Base-by-base conservation (phyloP, 2,329 filamentous ascomycete genomes). In the Fusarium liriodendri region DNA sequence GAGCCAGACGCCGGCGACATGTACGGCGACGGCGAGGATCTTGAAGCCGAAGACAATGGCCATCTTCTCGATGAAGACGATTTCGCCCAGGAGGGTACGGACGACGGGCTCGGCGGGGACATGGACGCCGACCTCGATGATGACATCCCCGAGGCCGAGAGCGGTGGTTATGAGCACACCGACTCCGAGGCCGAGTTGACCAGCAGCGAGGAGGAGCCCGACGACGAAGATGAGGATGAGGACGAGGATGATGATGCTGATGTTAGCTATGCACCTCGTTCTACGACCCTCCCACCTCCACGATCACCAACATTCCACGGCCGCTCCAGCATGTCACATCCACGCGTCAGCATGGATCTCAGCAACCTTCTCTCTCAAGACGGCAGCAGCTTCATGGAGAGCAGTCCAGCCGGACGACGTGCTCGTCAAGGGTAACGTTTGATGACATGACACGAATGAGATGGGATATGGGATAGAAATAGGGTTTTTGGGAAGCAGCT, bases 111-210 rank as follows among this genome's bases (percentile, higher is more conserved):
- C 16, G 78, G 77, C 66, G 73, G 76, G 71, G 87, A 87, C 77
- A 91, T 92, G 89, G 91, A 89, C 60, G 90, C 87, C n/a, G 88
- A 95, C 78, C 85, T 94, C 45, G 93, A 95, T 79, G 91, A 90
- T 58, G 91, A 93, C 68, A 89, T 94, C 38, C 92, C 92, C 22
- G 91, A 93, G 69, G 90, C 87, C 11, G 89, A 90, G 77, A 85
- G 84, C 77, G 89, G 87, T 29, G 89, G 89, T 75, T 95, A 94
- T 83, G 93, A 95, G 84, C 93, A 95, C 79, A 95, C 93, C 10
- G 93, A 95, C 82, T 93, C 92, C 3, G 93, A 94, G 74, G 92
- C 87, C 10, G 91, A 91, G 61, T 75, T 91, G 61, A 87, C 83
- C 68, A 89, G 86, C 78, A 88, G 86, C 70, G 84, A 84, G 58